Evolutionary conservation across 495 filamentous ascomycete species (phyloP).

Genomic region (Annulohypoxylon maeteangense): DNA sequence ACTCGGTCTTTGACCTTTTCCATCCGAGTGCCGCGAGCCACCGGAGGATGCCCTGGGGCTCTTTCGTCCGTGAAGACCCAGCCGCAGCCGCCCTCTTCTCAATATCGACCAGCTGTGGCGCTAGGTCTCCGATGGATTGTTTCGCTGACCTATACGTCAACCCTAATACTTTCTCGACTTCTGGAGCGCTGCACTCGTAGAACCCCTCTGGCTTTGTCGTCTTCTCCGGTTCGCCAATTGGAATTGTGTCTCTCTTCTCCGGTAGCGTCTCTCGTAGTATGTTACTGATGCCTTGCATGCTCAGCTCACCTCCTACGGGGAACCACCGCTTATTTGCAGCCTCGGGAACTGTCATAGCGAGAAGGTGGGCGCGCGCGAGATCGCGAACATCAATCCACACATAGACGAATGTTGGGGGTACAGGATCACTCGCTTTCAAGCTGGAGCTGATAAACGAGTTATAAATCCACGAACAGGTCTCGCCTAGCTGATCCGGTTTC

Average conservation of each 20-base stretch:
- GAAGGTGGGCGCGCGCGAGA: conserved; percentile 76
- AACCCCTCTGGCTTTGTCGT: conserved; percentile 44
- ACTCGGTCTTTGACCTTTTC: neutral
- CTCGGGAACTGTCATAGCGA: conserved; percentile 71
- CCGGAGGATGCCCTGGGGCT: neutral
- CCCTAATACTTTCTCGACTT: conserved; percentile 66
- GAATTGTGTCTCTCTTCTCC: conserved; percentile 70
- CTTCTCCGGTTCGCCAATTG: conserved; percentile 57
- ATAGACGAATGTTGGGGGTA: conserved; percentile 65
- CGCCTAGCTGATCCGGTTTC: conserved; percentile 72
- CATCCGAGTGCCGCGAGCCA: neutral
- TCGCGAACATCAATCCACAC: conserved; percentile 78
- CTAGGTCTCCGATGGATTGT: conserved; percentile 64
- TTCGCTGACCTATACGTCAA: conserved; percentile 65
- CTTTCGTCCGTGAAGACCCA: neutral
- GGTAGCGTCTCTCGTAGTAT: conserved; percentile 73
- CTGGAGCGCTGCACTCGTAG: conserved; percentile 57
- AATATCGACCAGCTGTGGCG: conserved; percentile 32
- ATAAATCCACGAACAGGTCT: conserved; percentile 69
- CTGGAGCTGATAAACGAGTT: conserved; percentile 64
- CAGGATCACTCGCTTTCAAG: conserved; percentile 61
- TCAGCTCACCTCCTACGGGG: conserved; percentile 68
- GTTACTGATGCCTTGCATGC: conserved; percentile 72
- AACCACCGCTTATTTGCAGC: conserved; percentile 80
- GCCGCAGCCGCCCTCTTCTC: conserved; percentile 16